Evolutionary conservation across 768 basidiomycete genomes (phyloP).

Genomic region (Mrakia frigida): DNA sequence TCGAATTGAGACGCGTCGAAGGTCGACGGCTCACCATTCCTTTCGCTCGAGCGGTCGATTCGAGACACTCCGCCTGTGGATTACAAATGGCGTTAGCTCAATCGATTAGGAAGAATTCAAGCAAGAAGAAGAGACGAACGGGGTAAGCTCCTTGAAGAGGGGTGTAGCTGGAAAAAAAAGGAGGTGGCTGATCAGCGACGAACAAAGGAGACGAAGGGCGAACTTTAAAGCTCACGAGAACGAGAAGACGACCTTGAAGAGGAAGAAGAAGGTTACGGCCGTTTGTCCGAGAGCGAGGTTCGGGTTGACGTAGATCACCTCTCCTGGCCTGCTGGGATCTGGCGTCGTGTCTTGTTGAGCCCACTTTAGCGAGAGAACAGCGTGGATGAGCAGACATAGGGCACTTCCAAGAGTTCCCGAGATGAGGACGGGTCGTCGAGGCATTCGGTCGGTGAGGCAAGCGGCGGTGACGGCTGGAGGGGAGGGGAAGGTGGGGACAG

Average conservation of each 20-base stretch:
- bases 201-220: background rate
- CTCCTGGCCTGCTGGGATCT: constrained; percentile 15
- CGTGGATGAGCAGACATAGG: constrained; percentile 37
- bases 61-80: constrained; percentile 51
- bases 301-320: constrained; percentile 29
- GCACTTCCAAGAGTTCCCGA: constrained; percentile 42
- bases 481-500: background rate
- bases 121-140: no score
- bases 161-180: constrained; percentile 46
- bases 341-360: constrained; percentile 9
- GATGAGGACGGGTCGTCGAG: constrained; percentile 37
- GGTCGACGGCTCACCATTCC: constrained; percentile 49
- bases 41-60: constrained; percentile 58
- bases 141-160: constrained; percentile 53
- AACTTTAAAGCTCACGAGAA: constrained; percentile 42
- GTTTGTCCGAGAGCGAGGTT: constrained; percentile 40
- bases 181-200: background rate
- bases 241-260: constrained; percentile 53
- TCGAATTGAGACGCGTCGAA: background rate
- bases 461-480: constrained; percentile 39
- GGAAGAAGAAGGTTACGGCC: constrained; percentile 45
- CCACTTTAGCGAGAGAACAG: constrained; percentile 36
- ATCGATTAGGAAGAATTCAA: no score
- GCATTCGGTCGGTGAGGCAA: constrained; percentile 40
- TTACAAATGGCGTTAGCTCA: background rate